Evolutionary conservation across 805 yeast genomes (phyloP).

Genomic region (Cephaloascus fragrans): DNA sequence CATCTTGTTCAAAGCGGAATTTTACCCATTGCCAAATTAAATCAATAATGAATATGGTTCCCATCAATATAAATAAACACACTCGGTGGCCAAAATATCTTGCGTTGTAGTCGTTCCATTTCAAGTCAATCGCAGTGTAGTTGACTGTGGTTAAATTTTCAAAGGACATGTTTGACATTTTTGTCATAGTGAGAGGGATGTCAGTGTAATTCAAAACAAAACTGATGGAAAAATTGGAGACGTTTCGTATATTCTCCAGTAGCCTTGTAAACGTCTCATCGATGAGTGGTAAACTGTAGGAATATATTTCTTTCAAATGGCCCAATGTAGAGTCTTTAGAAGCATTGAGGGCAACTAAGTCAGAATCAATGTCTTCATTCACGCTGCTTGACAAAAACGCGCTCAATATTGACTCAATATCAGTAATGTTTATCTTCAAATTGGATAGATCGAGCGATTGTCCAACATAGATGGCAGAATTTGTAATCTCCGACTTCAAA

Average conservation of each 20-base stretch:
- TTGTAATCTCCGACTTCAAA: neutral
- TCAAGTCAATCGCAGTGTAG: neutral
- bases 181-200: neutral
- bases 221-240: neutral
- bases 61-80: too few relatives aligned
- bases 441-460: neutral
- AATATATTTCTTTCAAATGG: neutral
- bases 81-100: neutral
- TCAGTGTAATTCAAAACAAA: neutral
- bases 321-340: neutral
- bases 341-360: neutral
- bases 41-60: neutral
- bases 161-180: neutral
- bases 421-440: neutral
- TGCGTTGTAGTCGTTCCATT: neutral
- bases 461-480: neutral
- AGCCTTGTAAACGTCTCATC: neutral
- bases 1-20: neutral
- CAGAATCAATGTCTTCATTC: neutral
- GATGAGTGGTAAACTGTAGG: neutral
- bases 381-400: neutral
- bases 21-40: neutral
- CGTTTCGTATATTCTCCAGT: neutral
- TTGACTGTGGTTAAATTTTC: neutral
- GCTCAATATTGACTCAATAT: neutral